A percentile compares a stretch with the other conserved stretches of the same genome.
phyloP scores from a whole-genome alignment of 176 grass and related monocot species.

The Sorghum bicolor region DNA sequence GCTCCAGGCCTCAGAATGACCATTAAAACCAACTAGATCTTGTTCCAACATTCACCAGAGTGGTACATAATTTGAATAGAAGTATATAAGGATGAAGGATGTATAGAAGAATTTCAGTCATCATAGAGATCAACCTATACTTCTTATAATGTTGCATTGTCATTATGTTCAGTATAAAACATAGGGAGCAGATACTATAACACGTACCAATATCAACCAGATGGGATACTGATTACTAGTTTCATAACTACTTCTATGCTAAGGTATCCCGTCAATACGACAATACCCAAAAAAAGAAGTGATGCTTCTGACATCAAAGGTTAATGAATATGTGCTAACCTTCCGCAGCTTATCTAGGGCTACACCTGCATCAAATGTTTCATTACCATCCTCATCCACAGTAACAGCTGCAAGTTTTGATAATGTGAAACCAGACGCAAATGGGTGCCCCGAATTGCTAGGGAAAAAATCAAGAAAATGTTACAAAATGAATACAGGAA shows the following conservation, averaged over 20 bases:
- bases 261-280: background rate
- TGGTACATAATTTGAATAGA: background rate
- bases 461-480: slow-evolving; percentile 8
- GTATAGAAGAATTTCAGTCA: background rate
- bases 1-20: no score
- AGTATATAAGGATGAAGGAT: background rate
- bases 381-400: slow-evolving; percentile 86
- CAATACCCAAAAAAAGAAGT: background rate
- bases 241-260: background rate
- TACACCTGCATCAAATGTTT: slow-evolving; percentile 97
- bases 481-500: slow-evolving; percentile 15
- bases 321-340: slow-evolving; percentile 47
- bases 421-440: slow-evolving; percentile 84
- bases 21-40: background rate
- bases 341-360: slow-evolving; percentile 96
- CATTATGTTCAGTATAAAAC: background rate
- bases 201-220: background rate
- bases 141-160: background rate
- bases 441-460: slow-evolving; percentile 91
- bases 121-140: background rate
- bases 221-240: background rate
- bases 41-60: slow-evolving; percentile 4
- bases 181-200: background rate
- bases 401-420: slow-evolving; percentile 94
- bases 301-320: background rate